Base-by-base conservation (phyloP, 2,329 filamentous ascomycete genomes). In the Fusarium circinatum region DNA sequence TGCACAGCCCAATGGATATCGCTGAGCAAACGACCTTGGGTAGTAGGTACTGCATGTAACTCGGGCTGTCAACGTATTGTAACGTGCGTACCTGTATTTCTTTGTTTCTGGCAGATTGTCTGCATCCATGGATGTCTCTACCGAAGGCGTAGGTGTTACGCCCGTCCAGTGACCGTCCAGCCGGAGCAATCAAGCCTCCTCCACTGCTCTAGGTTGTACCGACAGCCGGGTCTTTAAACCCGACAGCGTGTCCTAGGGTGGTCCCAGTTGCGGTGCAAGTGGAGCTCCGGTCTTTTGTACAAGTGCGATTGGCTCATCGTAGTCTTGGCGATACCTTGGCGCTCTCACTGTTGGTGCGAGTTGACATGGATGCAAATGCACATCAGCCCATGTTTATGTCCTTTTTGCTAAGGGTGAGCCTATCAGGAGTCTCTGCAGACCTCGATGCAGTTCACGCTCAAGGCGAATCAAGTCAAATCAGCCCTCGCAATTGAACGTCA, bases 161-260 rank as follows among this genome's bases (percentile, higher is more conserved):
- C 48, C 54, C 54, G 55, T 41, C 67, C 65, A 70, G 68, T 71
- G 62, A 73, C 71, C 71, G 36, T 66, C 62, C 70, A 61, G 54
- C 49, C 42, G 67, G 66, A 73, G 71, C 62, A 66, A 71, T 64
- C 62, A 68, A 74, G 65, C 65, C 66, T 68, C 48, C 45, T 63
- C 63, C 67, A 60, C 66, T 68, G 47, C 45, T 63, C 68, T 54
- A 47, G 39, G 44, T 65, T 44, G 59, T 68, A 75, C 76, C 76
- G 76, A 78, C 75, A 78, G 76, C 72, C 70, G 72, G 75, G 71
- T 68, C 65, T 74, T 68, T 67, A 62, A 68, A 75, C 68, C 65
- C 62, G 65, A 73, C 70, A 75, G 62, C 55, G 49, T 71, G 65
- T 68, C 73, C 58, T 42, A 71, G 75, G 73, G 62, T 76, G 66